A percentile compares a stretch with the other conserved stretches of the same genome.
These are phyloP conservation scores for Gnaphalium uliginosum DNA, from an alignment of 129 eudicot genomes.

Conservation along the genomic window DNA sequence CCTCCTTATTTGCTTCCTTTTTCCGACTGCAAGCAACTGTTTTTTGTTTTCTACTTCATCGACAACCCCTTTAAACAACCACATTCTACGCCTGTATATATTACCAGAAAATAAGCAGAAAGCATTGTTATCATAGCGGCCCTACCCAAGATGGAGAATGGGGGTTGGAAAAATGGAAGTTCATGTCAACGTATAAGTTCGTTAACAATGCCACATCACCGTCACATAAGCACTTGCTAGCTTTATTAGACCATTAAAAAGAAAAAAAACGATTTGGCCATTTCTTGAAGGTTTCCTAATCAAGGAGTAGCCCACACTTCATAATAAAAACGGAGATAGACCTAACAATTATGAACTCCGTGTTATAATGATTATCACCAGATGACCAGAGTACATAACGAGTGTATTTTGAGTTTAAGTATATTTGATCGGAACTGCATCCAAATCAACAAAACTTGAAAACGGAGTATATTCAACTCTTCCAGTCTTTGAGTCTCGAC, in stretches of 20 bases:
- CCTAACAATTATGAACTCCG: not conserved
- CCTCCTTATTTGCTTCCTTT: not conserved
- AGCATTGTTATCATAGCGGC: not conserved
- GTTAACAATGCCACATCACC: not conserved
- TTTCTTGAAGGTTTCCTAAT: not conserved
- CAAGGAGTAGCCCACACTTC: not conserved
- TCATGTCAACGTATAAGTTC: not conserved
- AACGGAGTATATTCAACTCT: not conserved
- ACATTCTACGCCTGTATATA: not conserved
- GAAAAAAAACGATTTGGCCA: too few relatives aligned
- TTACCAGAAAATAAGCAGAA: not conserved
- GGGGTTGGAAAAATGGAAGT: not conserved
- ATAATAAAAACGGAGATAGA: not conserved
- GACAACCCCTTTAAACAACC: not conserved
- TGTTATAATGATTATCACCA: not conserved
- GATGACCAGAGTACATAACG: not conserved
- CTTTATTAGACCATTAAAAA: not conserved
- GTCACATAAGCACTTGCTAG: not conserved
- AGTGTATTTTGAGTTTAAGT: not conserved
- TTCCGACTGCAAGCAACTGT: too few relatives aligned
- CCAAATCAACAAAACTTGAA: not conserved
- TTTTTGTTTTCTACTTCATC: not conserved
- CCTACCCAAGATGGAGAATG: not conserved
- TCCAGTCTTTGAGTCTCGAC: not conserved
- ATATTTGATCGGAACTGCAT: not conserved